Evolutionary conservation across 1,284 basidiomycete genomes (phyloP), one percentile per base, ranked within the genome.

Genomic region (Trametes hirsuta): DNA sequence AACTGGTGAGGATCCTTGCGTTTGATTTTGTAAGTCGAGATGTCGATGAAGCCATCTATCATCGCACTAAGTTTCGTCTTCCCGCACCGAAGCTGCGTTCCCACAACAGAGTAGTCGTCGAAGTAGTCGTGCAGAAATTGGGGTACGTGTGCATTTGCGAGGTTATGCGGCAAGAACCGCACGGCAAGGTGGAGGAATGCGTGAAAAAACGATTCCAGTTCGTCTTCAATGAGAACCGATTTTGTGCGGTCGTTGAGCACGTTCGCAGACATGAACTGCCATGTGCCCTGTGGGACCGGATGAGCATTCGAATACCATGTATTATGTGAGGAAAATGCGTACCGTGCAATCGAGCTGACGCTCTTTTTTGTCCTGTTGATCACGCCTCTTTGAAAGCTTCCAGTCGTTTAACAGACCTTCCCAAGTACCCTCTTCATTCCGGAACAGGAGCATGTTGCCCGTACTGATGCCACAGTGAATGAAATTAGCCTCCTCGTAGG

Each of bases 381-480:
- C 22, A n/a, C 41, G 8, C 4, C 35, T 36, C 24, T 63, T 60
- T n/a, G 62, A 49, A 3, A 64, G 30, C 39, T 64, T 58, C 62
- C 62, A 64, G 30, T 61, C 59, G 10, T 41, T 56, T 21, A 61
- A 56, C 2, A 64, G 15, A 15, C 55, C 46, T 6, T n/a, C 15
- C 30, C 30, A 47, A 5, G n/a, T 14, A 14, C 46, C 46, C 11
- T n/a, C 15, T 4, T 25, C 6, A 10, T 46, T 22, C 6, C 6
- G 14, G 14, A 18, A 34, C 12, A 47, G 6, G 5, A 47, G 46
- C 14, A 47, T 35, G 18, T 47, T 47, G 1, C 46, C 45, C 14
- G 44, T 49, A 18, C 61, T 63, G 41, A 63, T 47, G 14, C 56
- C 61, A 1, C 57, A 45, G 12, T 63, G 61, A 0, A 63, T 15